These are phyloP conservation scores for Saccharum hybrid DNA, from an alignment of 202 grass and related monocot genomes.

Conservation along the genomic window DNA sequence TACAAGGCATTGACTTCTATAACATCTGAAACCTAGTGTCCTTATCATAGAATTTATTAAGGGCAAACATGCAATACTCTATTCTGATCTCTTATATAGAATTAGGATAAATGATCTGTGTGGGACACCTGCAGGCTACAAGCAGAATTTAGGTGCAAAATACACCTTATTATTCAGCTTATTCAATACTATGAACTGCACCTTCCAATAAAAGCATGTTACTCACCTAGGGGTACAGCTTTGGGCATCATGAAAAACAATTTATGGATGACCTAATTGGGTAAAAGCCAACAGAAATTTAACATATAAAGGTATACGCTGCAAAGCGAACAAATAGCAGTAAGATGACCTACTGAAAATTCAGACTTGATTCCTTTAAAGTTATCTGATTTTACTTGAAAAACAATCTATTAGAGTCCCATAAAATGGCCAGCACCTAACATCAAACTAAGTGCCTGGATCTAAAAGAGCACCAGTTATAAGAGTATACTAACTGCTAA, in stretches of 20 bases:
- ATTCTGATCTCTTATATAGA: constrained; percentile 22
- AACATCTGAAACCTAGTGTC: constrained; percentile 17
- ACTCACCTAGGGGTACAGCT: background rate
- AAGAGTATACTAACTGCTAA: constrained; percentile 13
- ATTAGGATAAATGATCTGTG: constrained; percentile 1
- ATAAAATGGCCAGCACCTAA: constrained; percentile 25
- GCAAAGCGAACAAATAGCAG: background rate
- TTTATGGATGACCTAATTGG: constrained; percentile 2
- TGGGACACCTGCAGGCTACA: constrained; percentile 11
- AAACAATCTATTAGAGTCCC: background rate
- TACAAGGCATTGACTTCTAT: constrained; percentile 2
- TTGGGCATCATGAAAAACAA: background rate
- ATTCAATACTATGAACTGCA: constrained; percentile 7
- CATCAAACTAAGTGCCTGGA: background rate
- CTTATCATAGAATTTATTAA: constrained; percentile 27
- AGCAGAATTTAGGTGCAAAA: background rate
- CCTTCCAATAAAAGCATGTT: constrained; percentile 10
- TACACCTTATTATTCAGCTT: constrained; percentile 1
- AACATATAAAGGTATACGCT: background rate
- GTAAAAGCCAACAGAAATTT: background rate
- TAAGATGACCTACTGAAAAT: constrained; percentile 17
- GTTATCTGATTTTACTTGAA: background rate
- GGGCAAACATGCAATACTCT: constrained; percentile 24
- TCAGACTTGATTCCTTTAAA: background rate
- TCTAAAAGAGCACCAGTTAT: constrained; percentile 10